Evolutionary conservation across 2,329 filamentous ascomycete species (phyloP).

Genomic region (Graphilbum ipis-grandicollis): DNA sequence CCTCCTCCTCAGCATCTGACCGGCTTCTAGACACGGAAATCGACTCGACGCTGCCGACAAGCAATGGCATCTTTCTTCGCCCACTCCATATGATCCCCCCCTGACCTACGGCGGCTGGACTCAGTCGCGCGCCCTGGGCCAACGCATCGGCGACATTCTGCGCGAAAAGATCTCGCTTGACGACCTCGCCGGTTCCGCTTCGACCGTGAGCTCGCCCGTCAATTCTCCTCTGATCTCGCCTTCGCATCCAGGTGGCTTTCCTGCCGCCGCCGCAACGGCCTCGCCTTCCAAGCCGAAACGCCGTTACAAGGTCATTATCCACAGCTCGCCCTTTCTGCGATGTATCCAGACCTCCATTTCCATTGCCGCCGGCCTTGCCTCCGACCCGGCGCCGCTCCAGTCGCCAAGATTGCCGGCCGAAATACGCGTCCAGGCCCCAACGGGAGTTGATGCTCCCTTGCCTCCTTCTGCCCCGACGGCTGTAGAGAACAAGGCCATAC

Average conservation of each 20-base stretch:
- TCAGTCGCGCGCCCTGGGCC: conserved; percentile 66
- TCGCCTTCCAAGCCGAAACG: no score
- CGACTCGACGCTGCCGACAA: conserved; percentile 89
- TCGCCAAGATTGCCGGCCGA: background rate
- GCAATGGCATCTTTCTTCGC: conserved; percentile 83
- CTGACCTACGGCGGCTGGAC: conserved; percentile 89
- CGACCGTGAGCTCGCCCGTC: conserved; percentile 1
- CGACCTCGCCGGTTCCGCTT: conserved; percentile 5
- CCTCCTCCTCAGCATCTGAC: no score
- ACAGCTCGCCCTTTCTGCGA: conserved; percentile 84
- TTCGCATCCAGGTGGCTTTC: conserved; percentile 12
- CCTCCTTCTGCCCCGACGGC: no score
- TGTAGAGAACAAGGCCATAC: no score
- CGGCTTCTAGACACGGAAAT: conserved; percentile 75
- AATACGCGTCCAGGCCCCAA: no score
- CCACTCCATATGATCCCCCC: conserved; percentile 88
- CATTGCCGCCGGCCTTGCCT: conserved; percentile 69
- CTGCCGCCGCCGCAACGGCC: no score
- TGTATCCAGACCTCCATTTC: conserved; percentile 86
- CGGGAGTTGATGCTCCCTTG: no score
- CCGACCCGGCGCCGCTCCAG: conserved; percentile 25
- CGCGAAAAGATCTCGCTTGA: conserved; percentile 31
- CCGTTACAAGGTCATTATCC: conserved; percentile 65
- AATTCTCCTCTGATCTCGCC: no score
- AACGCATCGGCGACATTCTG: conserved; percentile 62